Conservation (phyloP, 441 rosid species). For the Gossypium lobatum region DNA sequence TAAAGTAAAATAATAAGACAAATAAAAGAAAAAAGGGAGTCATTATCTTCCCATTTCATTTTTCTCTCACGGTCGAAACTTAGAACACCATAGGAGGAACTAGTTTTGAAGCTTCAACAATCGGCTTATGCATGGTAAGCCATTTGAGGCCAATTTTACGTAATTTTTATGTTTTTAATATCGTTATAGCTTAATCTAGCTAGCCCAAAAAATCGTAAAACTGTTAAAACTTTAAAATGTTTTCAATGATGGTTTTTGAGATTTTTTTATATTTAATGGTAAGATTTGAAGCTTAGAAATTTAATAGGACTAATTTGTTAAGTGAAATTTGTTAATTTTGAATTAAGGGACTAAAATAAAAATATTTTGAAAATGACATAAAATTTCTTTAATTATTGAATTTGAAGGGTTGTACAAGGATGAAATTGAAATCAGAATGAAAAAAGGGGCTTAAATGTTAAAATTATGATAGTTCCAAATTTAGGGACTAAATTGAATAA, state of each 20-base stretch:
- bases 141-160: too few species aligned
- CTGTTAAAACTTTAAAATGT: neutral
- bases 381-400: neutral
- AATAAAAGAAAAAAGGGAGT: neutral
- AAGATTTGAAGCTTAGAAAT: neutral
- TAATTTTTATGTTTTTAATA: too few species aligned
- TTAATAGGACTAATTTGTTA: neutral
- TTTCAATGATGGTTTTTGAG: neutral
- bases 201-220: neutral
- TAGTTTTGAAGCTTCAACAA: neutral
- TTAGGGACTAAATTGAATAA: neutral
- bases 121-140: neutral
- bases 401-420: neutral
- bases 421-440: too few species aligned
- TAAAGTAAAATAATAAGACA: neutral
- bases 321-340: neutral
- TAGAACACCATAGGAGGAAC: neutral
- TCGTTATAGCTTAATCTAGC: neutral
- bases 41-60: neutral
- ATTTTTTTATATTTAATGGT: neutral
- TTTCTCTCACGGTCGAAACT: neutral
- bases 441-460: neutral
- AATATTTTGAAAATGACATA: neutral
- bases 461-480: neutral
- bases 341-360: neutral